Evolutionary conservation across 1,139 yeast genomes (phyloP), one percentile per base, ranked within the genome.

Genomic region (Zygotorulaspora mrakii): DNA sequence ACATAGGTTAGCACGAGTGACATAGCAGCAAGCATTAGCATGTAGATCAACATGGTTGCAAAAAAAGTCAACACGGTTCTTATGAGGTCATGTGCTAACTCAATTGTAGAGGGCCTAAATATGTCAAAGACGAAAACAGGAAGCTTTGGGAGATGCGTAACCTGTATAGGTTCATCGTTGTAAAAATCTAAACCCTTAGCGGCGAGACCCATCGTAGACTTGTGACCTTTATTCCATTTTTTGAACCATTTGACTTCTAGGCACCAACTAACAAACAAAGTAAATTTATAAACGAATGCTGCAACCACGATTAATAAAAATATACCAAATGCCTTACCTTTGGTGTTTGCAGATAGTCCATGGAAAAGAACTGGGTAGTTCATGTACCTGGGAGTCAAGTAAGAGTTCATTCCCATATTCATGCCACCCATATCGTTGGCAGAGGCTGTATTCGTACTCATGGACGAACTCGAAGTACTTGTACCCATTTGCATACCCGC

Each of bases 11-110:
- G 54, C 7, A 81, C 73, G 57, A 68, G 82, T 23, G 83, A 69
- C 94, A 83, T 83, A 8, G 82, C 83, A 10, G 79, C 88, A 66
- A 83, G 71, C 94, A 83, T 83, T 52, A 83, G 64, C 28, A 79
- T 78, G 57, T 79, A 82, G 7, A 82, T 79, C 35, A 83, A 59
- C 68, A 82, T 67, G 22, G 83, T 83, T 3, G 84, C 76, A 17
- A 77, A 57, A 44, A 83, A 77, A 14, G 79, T 72, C 32, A 82
- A 53, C 0, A 70, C 38, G 17, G 80, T 61, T 51, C 89, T 67
- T 10, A 80, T 68, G 7, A 69, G 42, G 59, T 82, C 85, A 57
- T 83, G 69, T 23, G 58, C 50, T 12, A 70, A 40, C 30, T 70
- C 71, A 12, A 46, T 54, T 30, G 63, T 52, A 1, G 72, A 64